Base-by-base conservation (phyloP, 1,284 basidiomycete genomes). In the Rhodotorula glutinis region DNA sequence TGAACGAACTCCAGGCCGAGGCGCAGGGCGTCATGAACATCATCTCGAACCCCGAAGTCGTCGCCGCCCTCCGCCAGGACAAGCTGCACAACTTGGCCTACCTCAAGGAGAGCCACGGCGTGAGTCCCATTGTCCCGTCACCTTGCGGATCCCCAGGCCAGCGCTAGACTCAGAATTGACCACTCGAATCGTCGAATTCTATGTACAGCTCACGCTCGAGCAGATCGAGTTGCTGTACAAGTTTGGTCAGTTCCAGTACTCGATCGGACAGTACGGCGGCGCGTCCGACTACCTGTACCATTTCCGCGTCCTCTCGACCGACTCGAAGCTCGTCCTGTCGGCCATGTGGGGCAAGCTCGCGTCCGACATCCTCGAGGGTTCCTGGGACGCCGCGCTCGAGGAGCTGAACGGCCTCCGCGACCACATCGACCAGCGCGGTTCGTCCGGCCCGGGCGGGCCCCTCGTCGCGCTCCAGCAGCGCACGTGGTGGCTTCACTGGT, bases 271-370 rank as follows among this genome's bases (percentile, higher is more conserved):
- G 80, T 98, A 98, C 83, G 89, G 87, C 73, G 91, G 91, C 69
- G 93, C 96, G 27, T 92, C 93, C 61, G 93, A 97, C 80, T 98
- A 96, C 82, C 86, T 98, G 67, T 94, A 98, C 84, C 95, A 98
- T 79, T 98, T 97, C 85, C 91, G 94, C 69, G 89, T 98, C 56
- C 88, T 98, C 69, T 96, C 94, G 56, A 94, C 93, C 67, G 91
- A 96, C 79, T 83, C 85, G 69, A 89, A 93, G 65, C 88, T 95
- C 76, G 92, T 90, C 80, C 88, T 92, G 58, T 98, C 95, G 16
- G 91, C 93, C 9, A 90, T 94, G 81, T 98, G 95, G 96, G 95
- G 95, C 49, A 97, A 98, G 81, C 89, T 98, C 70, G 92, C 94
- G 41, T 92, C 90, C 56, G 92, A 98, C 79, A 96, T 96, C 76